These are phyloP conservation scores for Diaporthe sp. DNA, from an alignment of 2,329 filamentous ascomycete species.

Conservation along the genomic window DNA sequence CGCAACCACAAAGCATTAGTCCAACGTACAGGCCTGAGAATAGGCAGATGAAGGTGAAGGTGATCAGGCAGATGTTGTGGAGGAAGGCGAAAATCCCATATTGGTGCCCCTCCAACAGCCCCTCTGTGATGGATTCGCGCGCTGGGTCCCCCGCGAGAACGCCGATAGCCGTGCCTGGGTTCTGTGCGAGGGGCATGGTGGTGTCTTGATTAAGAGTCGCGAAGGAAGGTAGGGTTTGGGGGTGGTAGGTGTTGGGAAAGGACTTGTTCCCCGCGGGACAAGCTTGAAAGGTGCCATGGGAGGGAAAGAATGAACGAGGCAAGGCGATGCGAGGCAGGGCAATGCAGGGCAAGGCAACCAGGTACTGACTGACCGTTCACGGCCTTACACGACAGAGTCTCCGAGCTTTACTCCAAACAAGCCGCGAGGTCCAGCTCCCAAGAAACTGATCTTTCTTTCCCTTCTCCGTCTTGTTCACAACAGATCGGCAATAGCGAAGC, in stretches of 20 bases:
- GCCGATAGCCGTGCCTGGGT: background rate
- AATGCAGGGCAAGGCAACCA: constrained; percentile 24
- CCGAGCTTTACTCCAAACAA: constrained; percentile 26
- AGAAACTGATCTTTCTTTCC: background rate
- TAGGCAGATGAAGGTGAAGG: constrained; percentile 24
- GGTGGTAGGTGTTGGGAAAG: background rate
- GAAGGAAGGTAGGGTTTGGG: background rate
- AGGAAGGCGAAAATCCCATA: background rate
- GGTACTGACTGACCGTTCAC: constrained; percentile 33
- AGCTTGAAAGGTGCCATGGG: background rate
- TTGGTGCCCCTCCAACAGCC: constrained; percentile 12
- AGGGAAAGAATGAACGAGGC: background rate
- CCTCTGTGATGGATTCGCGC: constrained; percentile 13
- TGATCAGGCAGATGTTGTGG: constrained; percentile 17
- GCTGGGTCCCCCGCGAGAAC: background rate
- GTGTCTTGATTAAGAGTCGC: background rate
- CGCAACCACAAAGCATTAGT: constrained; percentile 50
- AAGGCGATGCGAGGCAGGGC: background rate
- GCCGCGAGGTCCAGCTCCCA: constrained; percentile 12
- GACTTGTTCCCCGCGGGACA: background rate
- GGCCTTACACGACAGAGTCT: constrained; percentile 30
- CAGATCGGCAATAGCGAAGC: background rate
- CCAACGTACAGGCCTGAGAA: constrained; percentile 43
- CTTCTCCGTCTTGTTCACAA: background rate
- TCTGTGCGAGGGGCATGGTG: constrained; percentile 22